phyloP scores from a whole-genome alignment of 352 stramenopile species.

The Phytophthora cactorum region DNA sequence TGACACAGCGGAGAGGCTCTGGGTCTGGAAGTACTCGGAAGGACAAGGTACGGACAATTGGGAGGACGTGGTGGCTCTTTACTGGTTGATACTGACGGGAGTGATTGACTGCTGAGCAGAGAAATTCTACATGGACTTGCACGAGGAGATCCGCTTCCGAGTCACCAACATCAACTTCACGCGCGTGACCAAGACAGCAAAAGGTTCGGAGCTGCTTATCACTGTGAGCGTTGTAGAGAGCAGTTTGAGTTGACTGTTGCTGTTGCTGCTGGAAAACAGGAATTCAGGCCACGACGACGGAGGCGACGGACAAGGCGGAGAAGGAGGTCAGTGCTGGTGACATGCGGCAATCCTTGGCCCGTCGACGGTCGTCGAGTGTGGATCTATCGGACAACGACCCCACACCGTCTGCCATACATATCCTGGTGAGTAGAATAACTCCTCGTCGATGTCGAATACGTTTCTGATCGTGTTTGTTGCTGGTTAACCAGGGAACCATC shows the following conservation, averaged over 20 bases:
- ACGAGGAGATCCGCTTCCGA: constrained; percentile 88
- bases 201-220: constrained; percentile 36
- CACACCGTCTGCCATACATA: constrained; percentile 84
- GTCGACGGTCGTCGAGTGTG: constrained; percentile 81
- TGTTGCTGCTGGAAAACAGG: constrained; percentile 31
- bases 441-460: background rate
- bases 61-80: background rate
- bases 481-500: constrained; percentile 70
- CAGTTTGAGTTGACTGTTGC: background rate
- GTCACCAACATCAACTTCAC: constrained; percentile 92
- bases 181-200: constrained; percentile 88
- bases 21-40: constrained; percentile 90
- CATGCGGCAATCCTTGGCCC: constrained; percentile 75
- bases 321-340: constrained; percentile 56
- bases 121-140: constrained; percentile 90
- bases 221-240: background rate
- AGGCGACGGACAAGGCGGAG: constrained; percentile 73
- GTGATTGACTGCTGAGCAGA: constrained; percentile 27
- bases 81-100: background rate
- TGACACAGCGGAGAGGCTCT: constrained; percentile 78
- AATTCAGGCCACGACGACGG: constrained; percentile 86
- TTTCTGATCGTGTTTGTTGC: background rate
- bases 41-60: constrained; percentile 39
- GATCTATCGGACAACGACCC: constrained; percentile 86
- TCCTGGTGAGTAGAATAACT: constrained; percentile 54